Evolutionary conservation across 1,139 yeast genomes (phyloP).

Genomic region (Saccharomyces hybrid): DNA sequence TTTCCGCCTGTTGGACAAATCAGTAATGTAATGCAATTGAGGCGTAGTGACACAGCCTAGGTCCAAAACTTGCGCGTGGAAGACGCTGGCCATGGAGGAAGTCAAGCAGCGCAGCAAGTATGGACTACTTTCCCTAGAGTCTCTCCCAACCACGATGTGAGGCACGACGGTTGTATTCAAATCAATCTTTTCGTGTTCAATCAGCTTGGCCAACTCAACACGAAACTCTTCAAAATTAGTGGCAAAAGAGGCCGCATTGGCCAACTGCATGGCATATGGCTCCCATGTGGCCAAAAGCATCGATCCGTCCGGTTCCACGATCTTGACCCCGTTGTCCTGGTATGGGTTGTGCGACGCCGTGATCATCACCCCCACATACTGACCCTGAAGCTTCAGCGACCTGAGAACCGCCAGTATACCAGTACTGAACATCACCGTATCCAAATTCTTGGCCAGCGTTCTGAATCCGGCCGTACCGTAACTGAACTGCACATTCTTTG

Average conservation of each 20-base stretch:
- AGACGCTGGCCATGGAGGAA: constrained; percentile 53
- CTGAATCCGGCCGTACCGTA: constrained; percentile 99
- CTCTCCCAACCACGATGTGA: constrained; percentile 52
- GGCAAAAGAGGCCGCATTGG: constrained; percentile 45
- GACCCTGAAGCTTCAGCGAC: constrained; percentile 58
- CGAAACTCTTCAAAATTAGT: constrained; percentile 20
- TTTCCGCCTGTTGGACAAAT: constrained; percentile 36
- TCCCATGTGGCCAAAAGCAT: constrained; percentile 93
- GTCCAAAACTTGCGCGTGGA: constrained; percentile 40
- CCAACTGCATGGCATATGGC: constrained; percentile 65
- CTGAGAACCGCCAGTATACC: constrained; percentile 79
- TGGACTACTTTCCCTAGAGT: constrained; percentile 75
- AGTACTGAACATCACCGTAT: constrained; percentile 77
- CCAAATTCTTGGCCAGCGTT: constrained; percentile 60
- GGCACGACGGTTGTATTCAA: constrained; percentile 36
- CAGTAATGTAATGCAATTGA: constrained; percentile 81
- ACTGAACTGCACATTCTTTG: constrained; percentile 41
- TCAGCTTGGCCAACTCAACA: constrained; percentile 32
- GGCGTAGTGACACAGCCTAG: constrained; percentile 84
- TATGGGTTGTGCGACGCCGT: constrained; percentile 98
- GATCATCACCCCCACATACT: constrained; percentile 73
- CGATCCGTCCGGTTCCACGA: constrained; percentile 89
- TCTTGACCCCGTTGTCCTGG: constrained; percentile 85
- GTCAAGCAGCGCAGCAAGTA: constrained; percentile 51
- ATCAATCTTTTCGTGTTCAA: constrained; percentile 20